A percentile compares a stretch with the other conserved stretches of the same genome.
Evolutionary conservation across 1,139 yeast species (phyloP).

Genomic region (Maudiozyma humilis): DNA sequence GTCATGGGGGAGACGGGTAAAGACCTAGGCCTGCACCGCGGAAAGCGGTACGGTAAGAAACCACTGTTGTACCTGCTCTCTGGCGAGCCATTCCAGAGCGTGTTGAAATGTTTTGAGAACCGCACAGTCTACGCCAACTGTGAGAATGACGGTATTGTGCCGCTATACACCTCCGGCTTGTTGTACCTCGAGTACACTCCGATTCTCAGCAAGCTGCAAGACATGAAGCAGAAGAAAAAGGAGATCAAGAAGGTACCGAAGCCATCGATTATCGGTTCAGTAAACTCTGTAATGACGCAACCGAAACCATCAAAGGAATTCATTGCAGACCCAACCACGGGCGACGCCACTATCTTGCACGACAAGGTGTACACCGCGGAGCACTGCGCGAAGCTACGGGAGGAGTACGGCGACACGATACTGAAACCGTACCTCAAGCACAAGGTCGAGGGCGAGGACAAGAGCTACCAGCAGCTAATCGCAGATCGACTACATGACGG

Average conservation of each 20-base stretch:
- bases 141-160: conserved; percentile 80
- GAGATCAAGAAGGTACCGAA: conserved; percentile 38
- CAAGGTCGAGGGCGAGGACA: conserved; percentile 33
- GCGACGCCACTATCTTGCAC: conserved; percentile 52
- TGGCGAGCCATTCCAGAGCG: conserved; percentile 67
- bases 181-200: conserved; percentile 65
- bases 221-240: conserved; percentile 11
- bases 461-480: conserved; percentile 55
- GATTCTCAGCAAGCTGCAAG: conserved; percentile 28
- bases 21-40: conserved; percentile 63
- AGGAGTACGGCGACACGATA: conserved; percentile 4
- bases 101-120: conserved; percentile 53
- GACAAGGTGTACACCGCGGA: conserved; percentile 60
- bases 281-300: conserved; percentile 63
- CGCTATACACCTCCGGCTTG: conserved; percentile 77
- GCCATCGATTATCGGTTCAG: conserved; percentile 66
- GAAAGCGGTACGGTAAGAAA: conserved; percentile 26
- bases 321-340: conserved; percentile 48
- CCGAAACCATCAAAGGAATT: conserved; percentile 65
- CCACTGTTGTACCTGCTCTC: conserved; percentile 74
- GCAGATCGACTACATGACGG: conserved; percentile 82
- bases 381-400: conserved; percentile 33
- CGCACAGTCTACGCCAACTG: conserved; percentile 41
- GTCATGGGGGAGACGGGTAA: conserved; percentile 91
- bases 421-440: conserved; percentile 8